Evolutionary conservation across 2,329 filamentous ascomycete species (phyloP).

Genomic region (Drechslera avenae): DNA sequence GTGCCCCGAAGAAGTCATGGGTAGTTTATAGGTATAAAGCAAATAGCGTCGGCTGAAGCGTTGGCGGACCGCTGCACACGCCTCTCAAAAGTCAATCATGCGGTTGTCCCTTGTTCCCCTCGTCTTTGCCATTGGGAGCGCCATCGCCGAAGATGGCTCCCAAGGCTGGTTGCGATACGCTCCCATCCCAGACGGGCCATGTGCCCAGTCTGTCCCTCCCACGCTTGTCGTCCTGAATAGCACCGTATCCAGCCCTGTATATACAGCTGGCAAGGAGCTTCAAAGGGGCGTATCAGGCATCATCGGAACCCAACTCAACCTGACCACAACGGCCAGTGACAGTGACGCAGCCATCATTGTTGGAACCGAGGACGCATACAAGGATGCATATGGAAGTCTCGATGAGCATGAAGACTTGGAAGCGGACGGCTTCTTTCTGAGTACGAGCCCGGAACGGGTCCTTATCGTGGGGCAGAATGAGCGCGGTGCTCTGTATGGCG

Average conservation of each 20-base stretch:
- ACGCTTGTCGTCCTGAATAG: slow-evolving; percentile 61
- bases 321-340: slow-evolving; percentile 35
- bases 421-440: slow-evolving; percentile 67
- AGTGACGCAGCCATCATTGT: slow-evolving; percentile 52
- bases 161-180: slow-evolving; percentile 70
- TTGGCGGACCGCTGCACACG: not conserved
- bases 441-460: slow-evolving; percentile 53
- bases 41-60: not conserved
- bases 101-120: slow-evolving; percentile 8
- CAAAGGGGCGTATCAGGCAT: slow-evolving; percentile 63
- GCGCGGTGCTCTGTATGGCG: slow-evolving; percentile 69
- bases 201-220: slow-evolving; percentile 53
- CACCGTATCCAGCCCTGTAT: slow-evolving; percentile 61
- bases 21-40: slow-evolving; percentile 10
- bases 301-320: slow-evolving; percentile 55
- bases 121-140: not conserved
- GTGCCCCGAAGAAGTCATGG: not conserved
- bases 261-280: slow-evolving; percentile 64
- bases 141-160: slow-evolving; percentile 63
- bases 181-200: slow-evolving; percentile 51
- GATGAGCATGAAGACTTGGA: slow-evolving; percentile 50
- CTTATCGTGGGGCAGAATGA: slow-evolving; percentile 69
- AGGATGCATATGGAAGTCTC: slow-evolving; percentile 42
- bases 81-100: slow-evolving; percentile 4
- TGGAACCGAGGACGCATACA: slow-evolving; percentile 56